phyloP scores from a whole-genome alignment of 2,329 filamentous ascomycete genomes.

The Didymella sp. region DNA sequence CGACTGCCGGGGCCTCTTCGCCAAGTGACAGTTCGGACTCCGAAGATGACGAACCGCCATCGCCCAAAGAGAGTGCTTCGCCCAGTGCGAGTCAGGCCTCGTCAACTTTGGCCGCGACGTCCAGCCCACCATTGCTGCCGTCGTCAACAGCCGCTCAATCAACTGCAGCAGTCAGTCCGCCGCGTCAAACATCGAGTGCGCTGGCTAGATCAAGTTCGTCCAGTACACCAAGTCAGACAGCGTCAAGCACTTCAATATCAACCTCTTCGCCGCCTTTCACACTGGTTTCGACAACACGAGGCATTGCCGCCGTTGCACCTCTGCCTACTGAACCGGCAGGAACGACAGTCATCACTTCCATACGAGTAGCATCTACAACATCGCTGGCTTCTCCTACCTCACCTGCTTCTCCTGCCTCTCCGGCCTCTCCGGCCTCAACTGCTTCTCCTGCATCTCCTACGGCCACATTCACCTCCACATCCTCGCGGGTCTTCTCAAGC shows the following conservation, averaged over 20 bases:
- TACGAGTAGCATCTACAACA: background rate
- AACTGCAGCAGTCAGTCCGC: background rate
- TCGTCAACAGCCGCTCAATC: background rate
- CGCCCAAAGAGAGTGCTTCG: conserved; percentile 14
- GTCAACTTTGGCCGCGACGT: background rate
- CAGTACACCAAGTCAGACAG: background rate
- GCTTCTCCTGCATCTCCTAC: background rate
- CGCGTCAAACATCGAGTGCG: background rate
- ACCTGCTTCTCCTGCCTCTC: background rate
- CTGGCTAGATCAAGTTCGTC: background rate
- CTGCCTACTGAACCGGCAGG: conserved; percentile 18
- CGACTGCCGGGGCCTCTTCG: conserved; percentile 15
- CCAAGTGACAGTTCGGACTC: conserved; percentile 22
- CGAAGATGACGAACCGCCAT: conserved; percentile 26
- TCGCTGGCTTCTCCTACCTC: background rate
- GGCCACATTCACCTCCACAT: background rate
- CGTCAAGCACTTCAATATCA: background rate
- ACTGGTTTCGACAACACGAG: conserved; percentile 14
- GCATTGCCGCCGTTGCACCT: conserved; percentile 20
- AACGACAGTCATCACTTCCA: background rate
- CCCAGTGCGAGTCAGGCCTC: conserved; percentile 1
- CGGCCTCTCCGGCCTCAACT: background rate
- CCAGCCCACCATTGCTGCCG: background rate
- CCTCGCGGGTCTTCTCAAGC: conserved; percentile 7
- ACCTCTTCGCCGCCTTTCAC: conserved; percentile 14